Conservation (phyloP, 208 protist species). For the Trypanosoma theileri region DNA sequence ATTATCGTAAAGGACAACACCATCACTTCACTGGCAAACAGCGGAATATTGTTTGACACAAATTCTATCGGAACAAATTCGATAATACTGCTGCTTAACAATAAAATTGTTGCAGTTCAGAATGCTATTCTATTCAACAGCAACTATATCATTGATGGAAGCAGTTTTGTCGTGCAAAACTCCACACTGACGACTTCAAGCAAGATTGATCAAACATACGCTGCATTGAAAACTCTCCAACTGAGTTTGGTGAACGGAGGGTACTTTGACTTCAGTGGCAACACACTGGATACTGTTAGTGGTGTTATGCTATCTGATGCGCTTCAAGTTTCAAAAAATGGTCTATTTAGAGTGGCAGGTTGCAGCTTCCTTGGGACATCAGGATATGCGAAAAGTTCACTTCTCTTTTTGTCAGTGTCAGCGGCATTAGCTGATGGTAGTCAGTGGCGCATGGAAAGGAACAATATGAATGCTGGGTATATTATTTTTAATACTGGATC, state of each 20-base stretch:
- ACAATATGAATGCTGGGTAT: background rate
- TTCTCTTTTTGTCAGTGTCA: background rate
- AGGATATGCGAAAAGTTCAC: background rate
- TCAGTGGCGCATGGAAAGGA: background rate
- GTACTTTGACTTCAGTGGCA: background rate
- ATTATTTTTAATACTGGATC: background rate
- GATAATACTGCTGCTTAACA: slow-evolving; percentile 1
- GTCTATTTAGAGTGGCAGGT: background rate
- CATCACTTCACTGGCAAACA: background rate
- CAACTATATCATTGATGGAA: slow-evolving; percentile 4
- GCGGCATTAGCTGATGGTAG: background rate
- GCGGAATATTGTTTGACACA: slow-evolving; percentile 1
- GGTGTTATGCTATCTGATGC: background rate
- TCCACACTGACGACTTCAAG: background rate
- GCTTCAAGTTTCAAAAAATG: background rate
- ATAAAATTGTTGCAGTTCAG: background rate
- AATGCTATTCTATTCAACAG: background rate
- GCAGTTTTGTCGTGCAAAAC: slow-evolving; percentile 5
- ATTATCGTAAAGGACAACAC: slow-evolving; percentile 12
- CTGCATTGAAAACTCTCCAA: background rate
- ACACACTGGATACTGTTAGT: background rate
- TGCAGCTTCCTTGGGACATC: background rate
- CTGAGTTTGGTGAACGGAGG: background rate
- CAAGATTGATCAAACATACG: background rate
- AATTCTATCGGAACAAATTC: slow-evolving; percentile 1